These are phyloP conservation scores for Trichosporon sp. DNA, from an alignment of 1,284 basidiomycete species.

Conservation along the genomic window DNA sequence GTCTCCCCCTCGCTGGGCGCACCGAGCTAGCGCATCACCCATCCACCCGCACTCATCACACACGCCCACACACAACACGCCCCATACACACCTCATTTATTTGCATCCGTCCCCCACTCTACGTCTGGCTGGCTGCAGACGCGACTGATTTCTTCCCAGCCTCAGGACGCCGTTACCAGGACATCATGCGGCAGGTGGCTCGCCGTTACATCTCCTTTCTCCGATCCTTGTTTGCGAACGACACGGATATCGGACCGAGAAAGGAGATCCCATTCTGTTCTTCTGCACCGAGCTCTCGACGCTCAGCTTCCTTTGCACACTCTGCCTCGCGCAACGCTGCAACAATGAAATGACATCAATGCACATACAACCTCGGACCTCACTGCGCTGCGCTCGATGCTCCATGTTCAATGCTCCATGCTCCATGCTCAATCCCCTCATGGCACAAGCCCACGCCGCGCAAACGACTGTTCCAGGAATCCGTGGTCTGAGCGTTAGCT, in stretches of 20 bases:
- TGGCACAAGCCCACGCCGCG: constrained; percentile 11
- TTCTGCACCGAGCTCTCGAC: not conserved
- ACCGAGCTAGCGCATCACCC: not conserved
- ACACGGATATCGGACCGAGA: too few species aligned
- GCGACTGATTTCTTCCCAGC: not conserved
- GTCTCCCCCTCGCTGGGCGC: not conserved
- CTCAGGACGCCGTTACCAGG: not conserved
- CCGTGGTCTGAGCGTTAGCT: constrained; percentile 27
- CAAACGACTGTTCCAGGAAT: constrained; percentile 40
- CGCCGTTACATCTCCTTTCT: not conserved
- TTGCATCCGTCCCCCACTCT: not conserved
- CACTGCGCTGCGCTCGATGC: constrained; percentile 1
- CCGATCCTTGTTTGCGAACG: too few species aligned
- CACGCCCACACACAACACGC: not conserved
- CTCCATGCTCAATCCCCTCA: too few species aligned
- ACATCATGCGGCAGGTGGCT: not conserved
- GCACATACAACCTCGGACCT: not conserved
- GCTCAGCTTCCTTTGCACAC: not conserved
- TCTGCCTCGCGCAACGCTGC: not conserved
- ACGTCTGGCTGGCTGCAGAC: not conserved
- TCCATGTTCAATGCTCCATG: too few species aligned
- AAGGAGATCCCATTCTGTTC: too few species aligned
- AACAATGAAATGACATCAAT: not conserved
- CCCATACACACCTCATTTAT: constrained; percentile 3
- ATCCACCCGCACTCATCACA: not conserved